Conservation (phyloP, 163 green algal species). For the Scenedesmus sp. region DNA sequence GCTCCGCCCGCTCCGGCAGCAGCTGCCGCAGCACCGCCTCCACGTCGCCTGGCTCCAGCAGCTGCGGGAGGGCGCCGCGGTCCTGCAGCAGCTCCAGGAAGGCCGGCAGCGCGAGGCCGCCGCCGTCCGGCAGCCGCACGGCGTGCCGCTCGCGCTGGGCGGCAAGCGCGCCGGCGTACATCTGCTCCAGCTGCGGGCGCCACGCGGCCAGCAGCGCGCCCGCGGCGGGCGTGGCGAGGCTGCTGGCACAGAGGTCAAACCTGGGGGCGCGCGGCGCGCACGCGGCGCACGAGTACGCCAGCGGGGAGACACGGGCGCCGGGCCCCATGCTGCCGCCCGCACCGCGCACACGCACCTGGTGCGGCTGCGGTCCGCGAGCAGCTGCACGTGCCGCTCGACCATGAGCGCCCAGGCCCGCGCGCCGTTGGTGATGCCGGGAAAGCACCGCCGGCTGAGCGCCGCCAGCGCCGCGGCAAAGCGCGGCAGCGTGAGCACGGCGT, state of each 20-base stretch:
- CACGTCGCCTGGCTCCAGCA: slow-evolving; percentile 42
- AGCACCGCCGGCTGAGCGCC: slow-evolving; percentile 52
- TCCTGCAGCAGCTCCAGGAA: slow-evolving; percentile 48
- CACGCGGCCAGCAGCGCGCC: slow-evolving; percentile 55
- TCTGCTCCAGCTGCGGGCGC: slow-evolving; percentile 57
- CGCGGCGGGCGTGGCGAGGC: slow-evolving; percentile 24
- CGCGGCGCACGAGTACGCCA: no score
- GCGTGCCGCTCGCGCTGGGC: neutral
- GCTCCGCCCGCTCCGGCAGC: neutral
- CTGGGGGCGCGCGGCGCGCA: neutral
- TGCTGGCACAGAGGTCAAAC: slow-evolving; percentile 15
- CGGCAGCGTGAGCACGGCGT: neutral
- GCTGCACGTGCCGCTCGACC: slow-evolving; percentile 61
- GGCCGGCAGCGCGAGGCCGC: neutral
- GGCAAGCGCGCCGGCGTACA: slow-evolving; percentile 30
- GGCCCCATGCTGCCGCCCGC: no score
- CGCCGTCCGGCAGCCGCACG: neutral
- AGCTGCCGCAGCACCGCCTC: slow-evolving; percentile 27
- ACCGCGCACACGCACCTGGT: slow-evolving; percentile 30
- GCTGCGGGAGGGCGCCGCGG: slow-evolving; percentile 32
- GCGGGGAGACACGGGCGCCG: no score
- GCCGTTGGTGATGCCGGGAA: slow-evolving; percentile 51
- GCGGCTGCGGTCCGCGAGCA: slow-evolving; percentile 44
- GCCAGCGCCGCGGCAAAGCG: slow-evolving; percentile 53
- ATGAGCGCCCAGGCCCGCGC: slow-evolving; percentile 56